A percentile compares a stretch with the other conserved stretches of the same genome.
Conservation (phyloP, 2,329 filamentous ascomycete species). For the Botrytis deweyae region DNA sequence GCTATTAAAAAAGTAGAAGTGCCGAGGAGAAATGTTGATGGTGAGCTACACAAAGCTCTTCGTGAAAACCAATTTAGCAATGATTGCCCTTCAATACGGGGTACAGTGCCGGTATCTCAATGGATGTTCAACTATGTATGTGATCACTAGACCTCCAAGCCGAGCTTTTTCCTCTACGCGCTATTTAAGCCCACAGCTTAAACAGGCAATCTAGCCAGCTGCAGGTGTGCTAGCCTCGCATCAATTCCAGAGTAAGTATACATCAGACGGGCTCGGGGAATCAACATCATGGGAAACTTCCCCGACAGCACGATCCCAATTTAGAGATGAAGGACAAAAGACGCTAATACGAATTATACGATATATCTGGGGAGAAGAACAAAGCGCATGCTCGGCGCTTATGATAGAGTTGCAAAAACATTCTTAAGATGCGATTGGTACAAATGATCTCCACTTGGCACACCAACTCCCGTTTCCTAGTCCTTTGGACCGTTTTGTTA, state of each 20-base stretch:
- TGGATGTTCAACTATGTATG: not conserved
- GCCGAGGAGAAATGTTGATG: not conserved
- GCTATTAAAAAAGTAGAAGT: not conserved
- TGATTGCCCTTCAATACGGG: not conserved
- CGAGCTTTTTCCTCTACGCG: not conserved
- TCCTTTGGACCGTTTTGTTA: not conserved
- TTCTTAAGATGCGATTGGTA: not conserved
- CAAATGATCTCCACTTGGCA: not conserved
- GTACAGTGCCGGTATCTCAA: not conserved
- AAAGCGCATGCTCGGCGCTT: not conserved
- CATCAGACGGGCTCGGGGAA: not conserved
- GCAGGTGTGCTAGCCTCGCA: not conserved
- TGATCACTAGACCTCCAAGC: slow-evolving; percentile 1
- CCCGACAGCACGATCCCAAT: not conserved
- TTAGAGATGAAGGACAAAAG: not conserved
- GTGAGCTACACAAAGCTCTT: not conserved
- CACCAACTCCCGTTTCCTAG: not conserved
- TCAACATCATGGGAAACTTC: not conserved
- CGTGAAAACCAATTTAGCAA: not conserved
- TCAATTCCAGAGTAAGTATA: not conserved
- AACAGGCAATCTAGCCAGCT: not conserved
- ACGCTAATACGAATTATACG: not conserved
- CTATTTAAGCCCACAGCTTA: not conserved
- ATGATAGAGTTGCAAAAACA: not conserved
- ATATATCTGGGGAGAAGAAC: slow-evolving; percentile 1